Conservation (phyloP, 2,329 filamentous ascomycete species). For the Sporothrix pseudoabietina region DNA sequence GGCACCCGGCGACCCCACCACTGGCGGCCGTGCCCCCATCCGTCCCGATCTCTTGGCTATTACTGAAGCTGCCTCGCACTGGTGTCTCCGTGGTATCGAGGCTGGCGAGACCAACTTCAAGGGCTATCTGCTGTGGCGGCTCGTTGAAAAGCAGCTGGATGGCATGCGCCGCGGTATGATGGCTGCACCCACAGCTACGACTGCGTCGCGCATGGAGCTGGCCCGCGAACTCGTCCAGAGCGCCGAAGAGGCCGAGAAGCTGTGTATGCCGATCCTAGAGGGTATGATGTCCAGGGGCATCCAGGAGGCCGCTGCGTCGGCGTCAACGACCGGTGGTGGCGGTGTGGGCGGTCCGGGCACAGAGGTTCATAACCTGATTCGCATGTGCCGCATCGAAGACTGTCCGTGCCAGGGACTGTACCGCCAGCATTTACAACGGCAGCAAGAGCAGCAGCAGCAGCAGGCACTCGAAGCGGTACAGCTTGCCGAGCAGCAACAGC, state of each 20-base stretch:
- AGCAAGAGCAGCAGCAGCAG: conserved; percentile 17
- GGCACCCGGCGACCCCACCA: neutral
- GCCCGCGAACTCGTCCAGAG: conserved; percentile 20
- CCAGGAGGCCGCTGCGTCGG: conserved; percentile 26
- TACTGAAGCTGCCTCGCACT: conserved; percentile 22
- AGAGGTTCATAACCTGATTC: neutral
- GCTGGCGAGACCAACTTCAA: conserved; percentile 57
- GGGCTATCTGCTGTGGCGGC: conserved; percentile 49
- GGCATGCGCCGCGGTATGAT: conserved; percentile 44
- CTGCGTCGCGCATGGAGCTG: conserved; percentile 25
- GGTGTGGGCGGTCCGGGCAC: neutral
- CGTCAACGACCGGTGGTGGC: conserved; percentile 16
- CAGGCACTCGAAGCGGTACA: conserved; percentile 6
- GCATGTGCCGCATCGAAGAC: conserved; percentile 22
- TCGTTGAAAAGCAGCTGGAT: conserved; percentile 48
- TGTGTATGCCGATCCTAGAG: conserved; percentile 38
- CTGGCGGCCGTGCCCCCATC: neutral
- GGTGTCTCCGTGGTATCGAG: conserved; percentile 28
- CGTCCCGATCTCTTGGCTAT: conserved; percentile 24
- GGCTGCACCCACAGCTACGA: conserved; percentile 40
- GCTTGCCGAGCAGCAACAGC: conserved; percentile 15
- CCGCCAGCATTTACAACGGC: conserved; percentile 20
- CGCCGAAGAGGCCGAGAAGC: conserved; percentile 34
- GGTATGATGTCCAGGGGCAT: conserved; percentile 6
- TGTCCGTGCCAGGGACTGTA: conserved; percentile 25